Evolutionary conservation across 768 basidiomycete genomes (phyloP), one percentile per base, ranked within the genome.

Genomic region (Podaxis sp.): DNA sequence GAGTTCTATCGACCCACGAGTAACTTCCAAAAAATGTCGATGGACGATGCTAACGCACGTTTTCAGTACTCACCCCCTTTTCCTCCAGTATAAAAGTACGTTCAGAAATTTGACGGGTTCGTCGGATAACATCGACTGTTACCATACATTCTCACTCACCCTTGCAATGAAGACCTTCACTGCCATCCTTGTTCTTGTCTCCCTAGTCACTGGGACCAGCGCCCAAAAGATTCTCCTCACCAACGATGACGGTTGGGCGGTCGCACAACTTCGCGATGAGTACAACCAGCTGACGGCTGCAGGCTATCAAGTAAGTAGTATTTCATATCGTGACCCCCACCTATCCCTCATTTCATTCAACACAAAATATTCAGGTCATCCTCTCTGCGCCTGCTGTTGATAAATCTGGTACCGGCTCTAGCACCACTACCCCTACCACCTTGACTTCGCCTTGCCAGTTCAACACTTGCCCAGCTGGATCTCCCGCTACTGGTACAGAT

Each of bases 381-480:
- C 69, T 82, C 4, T 81, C 80, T 25, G 73, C 75, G 6, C 80
- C 81, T 0, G 77, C 81, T 5, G 67, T 72, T 24, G 75, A 81
- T 66, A 64, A 73, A 60, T 80, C 79, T 11, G 81, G 80, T 4
- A 77, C 76, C 8, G 80, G 78, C 11, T 77, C 76, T 2, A 55
- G 53, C 37, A 73, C 71, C 15, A 68, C 70, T 6, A 64, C 75
- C 7, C 75, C 80, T 0, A 67, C 66, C 6, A 62, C 70, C 7
- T 66, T 78, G 17, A 71, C 66, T 1, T 50, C 62, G 5, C 71
- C 76, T 6, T 82, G 79, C 69, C 74, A 82, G 61, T 81, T 78
- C 63, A 66, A 79, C 59, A 75, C 77, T 22, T 82, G 80, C 65
- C 73, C 78, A 0, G 63, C 67, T 7, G 76, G 78, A 5, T 77